Conservation (phyloP, 176 grass and related monocot genomes). For the Metroxylon sagu region DNA sequence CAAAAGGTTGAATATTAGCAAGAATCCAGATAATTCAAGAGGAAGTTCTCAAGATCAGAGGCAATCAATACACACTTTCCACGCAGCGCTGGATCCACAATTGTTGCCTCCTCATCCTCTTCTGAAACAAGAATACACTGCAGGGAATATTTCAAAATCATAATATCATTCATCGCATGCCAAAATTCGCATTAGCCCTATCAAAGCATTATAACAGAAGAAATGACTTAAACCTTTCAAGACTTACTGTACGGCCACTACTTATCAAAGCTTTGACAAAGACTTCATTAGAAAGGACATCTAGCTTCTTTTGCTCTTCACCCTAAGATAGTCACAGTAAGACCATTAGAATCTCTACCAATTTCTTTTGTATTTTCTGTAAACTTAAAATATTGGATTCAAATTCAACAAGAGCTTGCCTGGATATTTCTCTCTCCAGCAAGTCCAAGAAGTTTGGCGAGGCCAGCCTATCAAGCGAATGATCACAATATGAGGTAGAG, state of each 20-base stretch:
- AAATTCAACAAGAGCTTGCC: slow-evolving; percentile 24
- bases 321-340: slow-evolving; percentile 27
- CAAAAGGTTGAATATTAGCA: too few relatives aligned
- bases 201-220: too few relatives aligned
- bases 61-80: slow-evolving; percentile 46
- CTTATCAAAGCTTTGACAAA: slow-evolving; percentile 93
- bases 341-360: too few relatives aligned
- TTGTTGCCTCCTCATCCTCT: slow-evolving; percentile 88
- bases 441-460: slow-evolving; percentile 76
- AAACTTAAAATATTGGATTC: too few relatives aligned
- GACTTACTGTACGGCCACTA: slow-evolving; percentile 79
- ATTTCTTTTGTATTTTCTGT: too few relatives aligned
- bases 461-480: slow-evolving; percentile 43
- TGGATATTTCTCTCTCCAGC: slow-evolving; percentile 94
- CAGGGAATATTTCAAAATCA: not conserved
- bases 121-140: slow-evolving; percentile 94
- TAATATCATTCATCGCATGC: not conserved
- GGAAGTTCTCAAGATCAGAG: not conserved
- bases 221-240: not conserved
- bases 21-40: not conserved
- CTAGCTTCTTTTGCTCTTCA: slow-evolving; percentile 99
- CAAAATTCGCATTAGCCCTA: not conserved
- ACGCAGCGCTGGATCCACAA: slow-evolving; percentile 67
- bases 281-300: slow-evolving; percentile 94
- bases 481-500: not conserved